These are phyloP conservation scores for Pythium coloratum DNA, from an alignment of 352 stramenopile species.

Conservation along the genomic window DNA sequence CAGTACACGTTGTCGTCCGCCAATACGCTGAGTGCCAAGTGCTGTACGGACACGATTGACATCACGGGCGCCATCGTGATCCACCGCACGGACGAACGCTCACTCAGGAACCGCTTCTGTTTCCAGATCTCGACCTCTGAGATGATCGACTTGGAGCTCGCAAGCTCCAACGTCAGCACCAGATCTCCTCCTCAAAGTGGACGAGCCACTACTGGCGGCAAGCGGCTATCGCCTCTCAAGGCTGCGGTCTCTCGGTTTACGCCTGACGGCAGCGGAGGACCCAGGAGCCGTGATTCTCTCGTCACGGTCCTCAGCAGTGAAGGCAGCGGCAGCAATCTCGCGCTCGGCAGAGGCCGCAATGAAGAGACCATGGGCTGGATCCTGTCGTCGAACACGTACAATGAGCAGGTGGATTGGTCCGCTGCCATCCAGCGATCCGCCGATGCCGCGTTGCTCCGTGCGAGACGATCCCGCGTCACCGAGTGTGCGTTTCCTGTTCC, in stretches of 20 bases:
- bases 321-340: constrained; percentile 24
- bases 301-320: constrained; percentile 31
- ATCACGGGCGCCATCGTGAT: constrained; percentile 82
- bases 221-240: constrained; percentile 66
- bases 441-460: constrained; percentile 61
- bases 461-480: constrained; percentile 58
- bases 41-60: constrained; percentile 64
- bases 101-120: constrained; percentile 72
- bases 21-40: constrained; percentile 20
- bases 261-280: constrained; percentile 4
- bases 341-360: constrained; percentile 5
- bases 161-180: neutral
- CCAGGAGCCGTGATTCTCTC: constrained; percentile 20
- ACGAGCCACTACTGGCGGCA: constrained; percentile 18
- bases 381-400: constrained; percentile 56
- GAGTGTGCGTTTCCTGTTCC: constrained; percentile 46
- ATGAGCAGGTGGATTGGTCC: constrained; percentile 69
- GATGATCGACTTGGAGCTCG: constrained; percentile 18
- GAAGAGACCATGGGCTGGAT: constrained; percentile 62
- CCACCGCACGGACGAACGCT: constrained; percentile 65
- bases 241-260: constrained; percentile 48
- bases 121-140: constrained; percentile 78
- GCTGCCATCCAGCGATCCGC: constrained; percentile 66
- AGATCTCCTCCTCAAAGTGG: constrained; percentile 3
- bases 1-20: constrained; percentile 71